Evolutionary conservation across 495 filamentous ascomycete genomes (phyloP).

Genomic region (Lentithecium fluviatile): DNA sequence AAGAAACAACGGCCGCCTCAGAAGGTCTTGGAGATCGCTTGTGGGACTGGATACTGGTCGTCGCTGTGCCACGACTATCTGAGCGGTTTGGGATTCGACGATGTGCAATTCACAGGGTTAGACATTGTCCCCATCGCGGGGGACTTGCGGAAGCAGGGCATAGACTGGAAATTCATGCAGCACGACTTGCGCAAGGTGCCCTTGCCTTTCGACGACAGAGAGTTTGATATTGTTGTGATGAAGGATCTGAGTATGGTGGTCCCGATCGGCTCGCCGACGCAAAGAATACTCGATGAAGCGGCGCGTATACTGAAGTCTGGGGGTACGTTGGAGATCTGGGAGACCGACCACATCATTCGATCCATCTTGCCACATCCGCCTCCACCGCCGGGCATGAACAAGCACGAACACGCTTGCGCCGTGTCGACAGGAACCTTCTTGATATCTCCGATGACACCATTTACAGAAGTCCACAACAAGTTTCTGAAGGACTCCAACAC

Average conservation of each 20-base stretch:
- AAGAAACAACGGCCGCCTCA: constrained; percentile 64
- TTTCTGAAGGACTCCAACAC: constrained; percentile 81
- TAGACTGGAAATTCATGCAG: constrained; percentile 85
- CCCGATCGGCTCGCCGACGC: constrained; percentile 57
- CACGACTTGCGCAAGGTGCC: constrained; percentile 76
- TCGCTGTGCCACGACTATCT: constrained; percentile 79
- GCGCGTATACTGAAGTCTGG: constrained; percentile 74
- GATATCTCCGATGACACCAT: constrained; percentile 79
- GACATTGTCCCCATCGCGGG: constrained; percentile 78
- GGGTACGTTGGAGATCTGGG: constrained; percentile 83
- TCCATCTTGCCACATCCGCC: constrained; percentile 74
- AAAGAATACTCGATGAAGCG: constrained; percentile 72
- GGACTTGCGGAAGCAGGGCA: constrained; percentile 67
- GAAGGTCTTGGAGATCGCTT: constrained; percentile 82
- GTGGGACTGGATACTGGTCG: constrained; percentile 88
- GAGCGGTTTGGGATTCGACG: constrained; percentile 51
- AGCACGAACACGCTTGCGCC: constrained; percentile 61
- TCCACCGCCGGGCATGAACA: constrained; percentile 52
- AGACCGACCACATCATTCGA: constrained; percentile 74
- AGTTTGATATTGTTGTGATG: constrained; percentile 88
- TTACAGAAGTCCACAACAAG: constrained; percentile 71
- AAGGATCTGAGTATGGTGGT: constrained; percentile 77
- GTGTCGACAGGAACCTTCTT: constrained; percentile 73
- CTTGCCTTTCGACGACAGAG: constrained; percentile 75
- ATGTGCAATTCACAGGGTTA: constrained; percentile 71